Conservation (phyloP, 345 rosid species). For the Erucastrum elatum region DNA sequence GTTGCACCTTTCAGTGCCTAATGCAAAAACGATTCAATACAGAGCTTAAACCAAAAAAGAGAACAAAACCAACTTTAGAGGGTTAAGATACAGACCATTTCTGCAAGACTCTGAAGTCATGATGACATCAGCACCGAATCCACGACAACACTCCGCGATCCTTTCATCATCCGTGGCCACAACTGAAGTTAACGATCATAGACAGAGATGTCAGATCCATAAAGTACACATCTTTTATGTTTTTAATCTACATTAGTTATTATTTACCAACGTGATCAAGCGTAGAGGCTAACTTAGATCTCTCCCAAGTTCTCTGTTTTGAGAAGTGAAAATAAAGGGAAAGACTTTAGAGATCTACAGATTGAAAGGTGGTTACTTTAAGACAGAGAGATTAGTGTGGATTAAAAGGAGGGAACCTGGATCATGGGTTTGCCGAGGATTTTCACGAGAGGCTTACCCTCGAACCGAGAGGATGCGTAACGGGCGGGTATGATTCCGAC, state of each 20-base stretch:
- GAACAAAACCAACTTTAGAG: background rate
- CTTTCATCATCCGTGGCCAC: conserved; percentile 95
- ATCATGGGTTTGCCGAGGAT: conserved; percentile 99
- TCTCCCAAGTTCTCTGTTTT: conserved; percentile 95
- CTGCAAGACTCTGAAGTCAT: conserved; percentile 93
- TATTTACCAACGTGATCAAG: conserved; percentile 77
- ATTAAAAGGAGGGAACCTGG: conserved; percentile 54
- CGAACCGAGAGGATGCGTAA: conserved; percentile 86
- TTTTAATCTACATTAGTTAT: no score
- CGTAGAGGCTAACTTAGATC: conserved; percentile 81
- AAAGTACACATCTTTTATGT: background rate
- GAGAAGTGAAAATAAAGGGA: background rate
- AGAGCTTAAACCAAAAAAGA: background rate
- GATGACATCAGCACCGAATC: conserved; percentile 93
- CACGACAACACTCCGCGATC: conserved; percentile 93
- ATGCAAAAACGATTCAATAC: background rate
- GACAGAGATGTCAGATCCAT: background rate
- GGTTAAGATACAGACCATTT: conserved; percentile 52
- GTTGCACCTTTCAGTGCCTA: conserved; percentile 86
- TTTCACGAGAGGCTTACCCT: conserved; percentile 84
- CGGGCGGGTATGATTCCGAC: conserved; percentile 95
- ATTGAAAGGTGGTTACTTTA: background rate
- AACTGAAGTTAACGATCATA: conserved; percentile 44
- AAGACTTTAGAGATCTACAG: background rate
- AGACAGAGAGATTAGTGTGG: background rate